Base-by-base conservation (phyloP, 345 rosid species). In the Pugionium dolabratum region DNA sequence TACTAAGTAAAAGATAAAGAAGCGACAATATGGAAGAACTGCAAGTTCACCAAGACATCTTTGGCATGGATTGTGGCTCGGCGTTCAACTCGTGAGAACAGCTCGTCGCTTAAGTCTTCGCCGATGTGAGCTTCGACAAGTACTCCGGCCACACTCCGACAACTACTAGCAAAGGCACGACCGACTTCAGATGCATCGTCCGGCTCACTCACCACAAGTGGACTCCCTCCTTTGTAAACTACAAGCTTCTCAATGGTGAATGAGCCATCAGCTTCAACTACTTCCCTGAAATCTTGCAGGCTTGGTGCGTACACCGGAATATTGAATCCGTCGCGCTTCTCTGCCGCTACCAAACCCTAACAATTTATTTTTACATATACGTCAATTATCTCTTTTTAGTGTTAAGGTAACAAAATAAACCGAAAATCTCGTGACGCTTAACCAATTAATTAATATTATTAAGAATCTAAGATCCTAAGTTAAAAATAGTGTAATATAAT, bases 51-150 rank as follows among this genome's bases (percentile, higher is more conserved):
- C 42, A 93, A 70, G 26, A 90, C 73, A 71, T 87, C 98, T 53
- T 83, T 87, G 5, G 97, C 98, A 66, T 82, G 86, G 72, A 27
- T 71, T 9, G 79, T 59, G 52, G 76, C 98, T 29, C 87, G 88
- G n/a, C 52, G 73, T 75, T 78, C 87, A 39, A 86, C 86, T 37
- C 91, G 70, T 29, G 50, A 59, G 62, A 93, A 93, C 59, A 93
- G 72, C 80, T 85, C 82, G 55, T 88, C 84, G 39, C 96, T 82
- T 3, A 88, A 86, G 78, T 69, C 65, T 5, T 93, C 91, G 1
- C 98, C 98, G 1, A 90, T 83, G 65, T 93, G 98, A 58, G 97
- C 97, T 36, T 93, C 98, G 0, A 93, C 97, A 1, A 93, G 84
- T 18, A 93, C 98, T 4, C 96, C 98, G 0, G 91, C 79, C 11